Conservation (phyloP, 2,329 filamentous ascomycete genomes). For the Pseudogymnoascus sp. region DNA sequence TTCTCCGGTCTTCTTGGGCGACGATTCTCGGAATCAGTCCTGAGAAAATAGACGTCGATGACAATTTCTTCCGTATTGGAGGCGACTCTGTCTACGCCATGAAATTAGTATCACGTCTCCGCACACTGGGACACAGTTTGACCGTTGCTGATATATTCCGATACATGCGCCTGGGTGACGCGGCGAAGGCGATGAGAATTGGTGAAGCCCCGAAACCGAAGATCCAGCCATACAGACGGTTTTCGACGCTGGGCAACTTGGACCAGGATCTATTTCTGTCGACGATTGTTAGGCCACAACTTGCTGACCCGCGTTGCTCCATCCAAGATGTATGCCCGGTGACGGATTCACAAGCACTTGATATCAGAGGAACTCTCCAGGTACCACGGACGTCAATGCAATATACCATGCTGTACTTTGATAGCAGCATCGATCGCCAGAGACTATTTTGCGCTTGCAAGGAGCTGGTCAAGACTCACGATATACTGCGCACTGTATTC, state of each 20-base stretch:
- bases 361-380: conserved; percentile 33
- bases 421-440: conserved; percentile 23
- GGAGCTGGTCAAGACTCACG: conserved; percentile 26
- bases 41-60: conserved; percentile 26
- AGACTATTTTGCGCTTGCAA: conserved; percentile 27
- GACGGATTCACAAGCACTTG: conserved; percentile 34
- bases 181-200: conserved; percentile 28
- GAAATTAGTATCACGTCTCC: conserved; percentile 37
- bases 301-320: conserved; percentile 32
- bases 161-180: conserved; percentile 23
- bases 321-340: conserved; percentile 34
- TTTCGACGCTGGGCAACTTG: conserved; percentile 29
- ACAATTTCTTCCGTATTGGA: conserved; percentile 35
- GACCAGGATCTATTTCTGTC: conserved; percentile 30
- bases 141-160: conserved; percentile 38
- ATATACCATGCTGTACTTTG: conserved; percentile 31
- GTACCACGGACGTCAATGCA: conserved; percentile 32
- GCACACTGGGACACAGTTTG: conserved; percentile 26
- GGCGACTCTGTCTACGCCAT: conserved; percentile 34
- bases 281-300: conserved; percentile 30
- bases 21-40: conserved; percentile 23
- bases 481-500: conserved; percentile 35
- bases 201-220: conserved; percentile 20
- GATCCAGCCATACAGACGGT: conserved; percentile 28
- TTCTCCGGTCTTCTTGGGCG: conserved; percentile 29